Base-by-base conservation (phyloP, 148 eudicot species). In the Nepenthes mirabilis region DNA sequence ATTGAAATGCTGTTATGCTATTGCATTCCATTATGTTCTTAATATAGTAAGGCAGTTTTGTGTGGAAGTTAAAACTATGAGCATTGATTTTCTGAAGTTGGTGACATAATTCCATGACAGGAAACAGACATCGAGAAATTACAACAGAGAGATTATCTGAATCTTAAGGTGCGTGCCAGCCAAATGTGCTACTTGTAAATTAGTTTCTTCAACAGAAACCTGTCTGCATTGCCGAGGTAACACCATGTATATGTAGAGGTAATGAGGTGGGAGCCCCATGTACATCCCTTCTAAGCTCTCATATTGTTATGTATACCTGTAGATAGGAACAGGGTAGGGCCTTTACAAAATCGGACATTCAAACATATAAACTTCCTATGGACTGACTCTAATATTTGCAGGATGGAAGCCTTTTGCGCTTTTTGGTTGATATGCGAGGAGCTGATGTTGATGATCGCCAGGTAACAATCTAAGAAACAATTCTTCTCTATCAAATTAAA, bases 371-470 rank as follows among this genome's bases (percentile, higher is more conserved):
- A 40, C 45, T 40, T 40, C 45, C 8, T 23, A 23, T 23, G 23
- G 23, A 23, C 23, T 23, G 23, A 40, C 45, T 8, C 45, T 8
- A 70, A 23, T 62, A 55, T 51, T 73, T 79, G 74, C 91, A 93
- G 99, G 99, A 94, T 73, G 97, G 95, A 57, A 94, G 99, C 70
- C 84, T 94, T 52, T 72, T 94, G 72, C 95, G 99, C 14, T 94
- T 93, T 76, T 66, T 93, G 52, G 98, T 93, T 47, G 98, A 93
- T 79, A 93, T 93, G 98, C 83, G 98, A 67, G 95, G 96, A 36
- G 96, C 69, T 49, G 96, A 93, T 75, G 98, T 83, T 62, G 96
- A 93, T 74, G 98, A 88, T 72, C 95, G 95, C 64, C 98, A 88
- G 85, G 98, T 93, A 67, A 77, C 65, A 65, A 59, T 72, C 43